These are phyloP conservation scores for Clonostachys sp. DNA, from an alignment of 2,329 filamentous ascomycete species.

Conservation along the genomic window DNA sequence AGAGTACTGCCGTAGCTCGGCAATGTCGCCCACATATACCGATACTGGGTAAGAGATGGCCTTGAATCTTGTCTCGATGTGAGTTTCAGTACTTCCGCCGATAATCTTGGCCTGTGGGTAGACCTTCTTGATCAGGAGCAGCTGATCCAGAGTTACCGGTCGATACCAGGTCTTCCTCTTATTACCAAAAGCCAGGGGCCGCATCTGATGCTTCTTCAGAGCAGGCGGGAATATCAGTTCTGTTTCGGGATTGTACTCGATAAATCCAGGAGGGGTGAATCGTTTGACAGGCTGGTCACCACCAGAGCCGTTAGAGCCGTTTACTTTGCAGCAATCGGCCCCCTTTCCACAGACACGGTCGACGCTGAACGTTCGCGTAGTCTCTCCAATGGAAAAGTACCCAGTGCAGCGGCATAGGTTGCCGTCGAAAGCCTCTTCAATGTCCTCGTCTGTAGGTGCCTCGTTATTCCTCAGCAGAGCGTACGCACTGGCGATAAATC, in stretches of 20 bases:
- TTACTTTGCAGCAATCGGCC: constrained; percentile 69
- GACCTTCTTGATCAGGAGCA: constrained; percentile 85
- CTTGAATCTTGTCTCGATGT: constrained; percentile 99
- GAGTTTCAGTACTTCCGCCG: constrained; percentile 92
- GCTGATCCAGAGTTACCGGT: constrained; percentile 78
- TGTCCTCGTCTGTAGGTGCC: constrained; percentile 70
- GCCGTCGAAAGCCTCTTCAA: constrained; percentile 96
- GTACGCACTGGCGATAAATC: constrained; percentile 97
- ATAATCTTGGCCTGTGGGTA: constrained; percentile 90
- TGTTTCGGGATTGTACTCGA: constrained; percentile 89
- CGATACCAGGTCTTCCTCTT: constrained; percentile 93
- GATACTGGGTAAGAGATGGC: constrained; percentile 85
- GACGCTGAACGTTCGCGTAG: constrained; percentile 80
- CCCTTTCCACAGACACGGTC: constrained; percentile 47
- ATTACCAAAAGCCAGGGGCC: constrained; percentile 83
- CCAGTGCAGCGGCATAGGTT: constrained; percentile 95
- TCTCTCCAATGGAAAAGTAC: constrained; percentile 89
- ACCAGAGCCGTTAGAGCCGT: constrained; percentile 32
- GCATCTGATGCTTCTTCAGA: constrained; percentile 77
- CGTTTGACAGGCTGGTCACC: constrained; percentile 50
- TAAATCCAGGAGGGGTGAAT: constrained; percentile 87
- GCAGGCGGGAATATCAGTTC: constrained; percentile 91
- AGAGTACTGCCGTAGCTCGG: constrained; percentile 77
- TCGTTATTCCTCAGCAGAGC: constrained; percentile 83
- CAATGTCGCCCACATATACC: constrained; percentile 89